Evolutionary conservation across 2,329 filamentous ascomycete genomes (phyloP).

Genomic region (Penicillium sp.): DNA sequence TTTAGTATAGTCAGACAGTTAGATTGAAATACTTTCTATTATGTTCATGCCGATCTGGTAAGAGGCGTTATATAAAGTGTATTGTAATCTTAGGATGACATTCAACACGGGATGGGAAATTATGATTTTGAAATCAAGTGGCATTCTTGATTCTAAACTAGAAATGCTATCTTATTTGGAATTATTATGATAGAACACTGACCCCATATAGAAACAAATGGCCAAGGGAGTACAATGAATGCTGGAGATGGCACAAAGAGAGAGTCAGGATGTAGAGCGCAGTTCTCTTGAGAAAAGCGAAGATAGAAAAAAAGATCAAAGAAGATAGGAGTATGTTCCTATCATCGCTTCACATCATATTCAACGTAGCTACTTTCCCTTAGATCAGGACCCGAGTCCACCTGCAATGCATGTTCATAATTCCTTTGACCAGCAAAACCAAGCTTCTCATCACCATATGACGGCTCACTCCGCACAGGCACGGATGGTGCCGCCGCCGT

Average conservation of each 20-base stretch:
- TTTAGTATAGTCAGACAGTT: background rate
- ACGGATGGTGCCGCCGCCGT: constrained; percentile 18
- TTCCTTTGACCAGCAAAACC: constrained; percentile 45
- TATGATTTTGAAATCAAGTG: background rate
- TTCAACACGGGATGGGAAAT: too few species aligned
- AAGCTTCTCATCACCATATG: constrained; percentile 43
- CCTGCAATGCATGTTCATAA: constrained; percentile 32
- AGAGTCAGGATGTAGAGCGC: constrained; percentile 3
- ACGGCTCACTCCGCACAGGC: background rate
- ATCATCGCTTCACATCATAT: constrained; percentile 36
- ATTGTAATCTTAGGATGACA: too few species aligned
- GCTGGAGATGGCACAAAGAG: background rate
- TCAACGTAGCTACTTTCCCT: constrained; percentile 42
- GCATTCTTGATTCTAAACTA: background rate
- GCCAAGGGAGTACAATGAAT: background rate
- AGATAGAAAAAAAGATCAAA: background rate
- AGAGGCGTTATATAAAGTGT: background rate
- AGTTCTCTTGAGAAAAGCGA: background rate
- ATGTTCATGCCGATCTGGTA: background rate
- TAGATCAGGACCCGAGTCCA: constrained; percentile 23
- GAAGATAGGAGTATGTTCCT: background rate
- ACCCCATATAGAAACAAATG: background rate
- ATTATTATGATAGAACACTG: background rate
- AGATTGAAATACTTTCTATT: background rate
- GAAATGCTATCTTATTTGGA: background rate